Evolutionary conservation across 331 rosid species (phyloP).

Genomic region (Rosa hybrid): DNA sequence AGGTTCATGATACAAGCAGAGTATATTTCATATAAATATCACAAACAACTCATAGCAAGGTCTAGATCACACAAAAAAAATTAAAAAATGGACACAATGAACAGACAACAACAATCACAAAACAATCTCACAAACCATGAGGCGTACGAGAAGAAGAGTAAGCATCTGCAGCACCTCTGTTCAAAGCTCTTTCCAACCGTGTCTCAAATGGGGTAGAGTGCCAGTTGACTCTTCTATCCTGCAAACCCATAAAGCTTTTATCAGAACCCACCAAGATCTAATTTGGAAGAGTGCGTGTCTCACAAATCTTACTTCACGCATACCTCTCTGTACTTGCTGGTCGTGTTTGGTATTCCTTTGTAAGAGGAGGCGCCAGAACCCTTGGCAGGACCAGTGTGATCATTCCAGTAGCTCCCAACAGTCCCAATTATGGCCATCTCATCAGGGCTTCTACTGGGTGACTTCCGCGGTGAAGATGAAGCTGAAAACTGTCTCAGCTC

Average conservation of each 20-base stretch:
- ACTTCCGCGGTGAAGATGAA: conserved; percentile 73
- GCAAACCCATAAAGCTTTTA: conserved; percentile 46
- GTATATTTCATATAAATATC: conserved; percentile 11
- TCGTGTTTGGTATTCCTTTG: conserved; percentile 90
- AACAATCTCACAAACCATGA: conserved; percentile 32
- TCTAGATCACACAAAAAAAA: conserved; percentile 39
- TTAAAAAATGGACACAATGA: conserved; percentile 29
- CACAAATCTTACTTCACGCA: conserved; percentile 35
- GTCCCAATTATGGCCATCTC: conserved; percentile 77
- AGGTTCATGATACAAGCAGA: neutral
- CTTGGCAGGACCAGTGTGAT: conserved; percentile 32
- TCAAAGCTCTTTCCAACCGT: conserved; percentile 84
- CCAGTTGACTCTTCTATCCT: conserved; percentile 91
- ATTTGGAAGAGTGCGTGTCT: conserved; percentile 11
- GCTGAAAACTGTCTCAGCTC: conserved; percentile 80
- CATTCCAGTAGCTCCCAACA: conserved; percentile 72
- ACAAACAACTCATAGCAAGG: conserved; percentile 15
- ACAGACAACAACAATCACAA: conserved; percentile 30
- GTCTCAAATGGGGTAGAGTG: conserved; percentile 92
- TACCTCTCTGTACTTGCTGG: conserved; percentile 98
- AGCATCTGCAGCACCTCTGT: conserved; percentile 49
- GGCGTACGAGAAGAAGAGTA: conserved; percentile 31
- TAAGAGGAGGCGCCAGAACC: conserved; percentile 53
- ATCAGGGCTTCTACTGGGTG: conserved; percentile 67
- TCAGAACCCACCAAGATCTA: conserved; percentile 42